Conservation (phyloP, 2,329 filamentous ascomycete genomes). For the Akanthomyces uredinophilus region DNA sequence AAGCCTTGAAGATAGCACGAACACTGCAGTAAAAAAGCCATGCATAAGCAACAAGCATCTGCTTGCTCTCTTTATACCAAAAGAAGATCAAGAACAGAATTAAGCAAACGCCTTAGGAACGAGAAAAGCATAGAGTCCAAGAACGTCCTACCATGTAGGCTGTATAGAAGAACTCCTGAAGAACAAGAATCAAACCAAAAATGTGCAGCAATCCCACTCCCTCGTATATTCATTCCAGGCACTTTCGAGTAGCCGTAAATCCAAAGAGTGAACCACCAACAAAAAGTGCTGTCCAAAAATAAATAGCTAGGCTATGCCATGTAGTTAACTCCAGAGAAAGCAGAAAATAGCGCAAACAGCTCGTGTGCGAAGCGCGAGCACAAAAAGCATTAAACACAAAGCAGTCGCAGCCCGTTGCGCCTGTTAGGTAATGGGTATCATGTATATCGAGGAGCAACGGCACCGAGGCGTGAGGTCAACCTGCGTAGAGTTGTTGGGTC, state of each 20-base stretch:
- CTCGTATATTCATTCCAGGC: not conserved
- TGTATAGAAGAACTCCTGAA: not conserved
- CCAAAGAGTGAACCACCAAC: not conserved
- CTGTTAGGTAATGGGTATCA: conserved; percentile 4
- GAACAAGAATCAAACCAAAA: not conserved
- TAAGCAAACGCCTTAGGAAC: not conserved
- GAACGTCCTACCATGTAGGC: not conserved
- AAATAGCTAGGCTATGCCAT: conserved; percentile 1
- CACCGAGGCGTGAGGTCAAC: not conserved
- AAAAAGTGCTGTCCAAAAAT: not conserved
- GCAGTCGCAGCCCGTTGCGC: not conserved
- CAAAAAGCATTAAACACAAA: not conserved
- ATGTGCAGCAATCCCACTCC: not conserved
- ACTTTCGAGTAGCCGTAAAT: not conserved
- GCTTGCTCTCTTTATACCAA: conserved; percentile 1
- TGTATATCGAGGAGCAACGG: not conserved
- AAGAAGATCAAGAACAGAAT: not conserved
- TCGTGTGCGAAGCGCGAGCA: not conserved
- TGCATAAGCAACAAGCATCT: not conserved
- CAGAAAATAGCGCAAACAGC: not conserved
- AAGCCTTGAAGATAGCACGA: not conserved
- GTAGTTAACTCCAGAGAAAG: conserved; percentile 3
- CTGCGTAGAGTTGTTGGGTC: not conserved
- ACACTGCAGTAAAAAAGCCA: not conserved
- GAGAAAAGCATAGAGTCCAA: not conserved